These are phyloP conservation scores for Fusarium udum DNA, from an alignment of 2,329 filamentous ascomycete genomes.

Conservation along the genomic window DNA sequence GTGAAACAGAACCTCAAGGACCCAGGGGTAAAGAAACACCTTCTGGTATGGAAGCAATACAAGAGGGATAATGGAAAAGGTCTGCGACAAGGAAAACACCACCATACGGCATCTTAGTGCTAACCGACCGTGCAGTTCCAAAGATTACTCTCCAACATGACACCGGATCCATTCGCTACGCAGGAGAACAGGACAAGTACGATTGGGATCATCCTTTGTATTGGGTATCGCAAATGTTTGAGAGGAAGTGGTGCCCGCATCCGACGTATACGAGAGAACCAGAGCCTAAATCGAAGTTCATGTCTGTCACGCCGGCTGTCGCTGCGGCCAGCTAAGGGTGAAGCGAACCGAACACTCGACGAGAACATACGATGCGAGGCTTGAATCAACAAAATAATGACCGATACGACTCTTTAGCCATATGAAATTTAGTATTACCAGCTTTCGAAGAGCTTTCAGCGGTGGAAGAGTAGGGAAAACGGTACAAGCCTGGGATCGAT, in stretches of 20 bases:
- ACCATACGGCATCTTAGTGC: background rate
- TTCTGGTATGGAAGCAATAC: constrained; percentile 40
- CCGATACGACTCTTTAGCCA: background rate
- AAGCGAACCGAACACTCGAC: background rate
- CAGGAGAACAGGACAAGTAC: constrained; percentile 39
- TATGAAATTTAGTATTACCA: background rate
- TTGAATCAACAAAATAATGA: background rate
- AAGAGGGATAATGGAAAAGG: constrained; percentile 38
- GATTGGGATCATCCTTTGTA: constrained; percentile 55
- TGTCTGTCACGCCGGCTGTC: background rate
- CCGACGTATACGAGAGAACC: constrained; percentile 44
- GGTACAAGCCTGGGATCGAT: background rate
- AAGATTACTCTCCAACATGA: background rate
- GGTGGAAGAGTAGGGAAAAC: background rate
- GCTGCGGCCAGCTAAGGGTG: background rate
- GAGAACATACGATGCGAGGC: background rate
- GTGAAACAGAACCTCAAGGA: constrained; percentile 45
- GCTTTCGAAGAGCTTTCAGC: background rate
- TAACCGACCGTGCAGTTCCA: constrained; percentile 18
- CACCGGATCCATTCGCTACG: constrained; percentile 19
- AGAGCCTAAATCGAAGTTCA: background rate
- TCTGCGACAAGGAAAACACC: background rate
- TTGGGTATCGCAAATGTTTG: constrained; percentile 59
- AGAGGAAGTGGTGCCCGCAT: constrained; percentile 51
- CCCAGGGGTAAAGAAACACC: constrained; percentile 36